These are phyloP conservation scores for Themeda triandra DNA, from an alignment of 176 grass and related monocot species.

Conservation along the genomic window DNA sequence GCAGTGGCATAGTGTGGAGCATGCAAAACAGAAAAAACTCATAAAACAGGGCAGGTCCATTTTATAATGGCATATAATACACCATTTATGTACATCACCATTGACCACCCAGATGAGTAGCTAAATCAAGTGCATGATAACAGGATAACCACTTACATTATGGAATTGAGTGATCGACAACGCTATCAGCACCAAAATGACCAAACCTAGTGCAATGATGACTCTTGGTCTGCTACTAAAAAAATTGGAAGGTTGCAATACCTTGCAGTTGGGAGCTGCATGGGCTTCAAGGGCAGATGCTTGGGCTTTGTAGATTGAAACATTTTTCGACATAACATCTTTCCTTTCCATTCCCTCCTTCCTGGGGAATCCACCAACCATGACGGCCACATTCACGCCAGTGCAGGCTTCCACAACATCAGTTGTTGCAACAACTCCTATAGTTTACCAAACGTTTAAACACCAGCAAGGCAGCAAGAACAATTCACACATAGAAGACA, in stretches of 20 bases:
- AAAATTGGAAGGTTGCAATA: constrained; percentile 6
- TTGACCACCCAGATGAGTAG: background rate
- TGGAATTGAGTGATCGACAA: background rate
- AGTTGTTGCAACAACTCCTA: constrained; percentile 96
- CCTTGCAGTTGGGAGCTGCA: constrained; percentile 94
- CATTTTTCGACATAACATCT: constrained; percentile 98
- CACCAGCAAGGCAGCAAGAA: background rate
- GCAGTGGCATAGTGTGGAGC: background rate
- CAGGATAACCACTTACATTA: background rate
- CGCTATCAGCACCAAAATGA: background rate
- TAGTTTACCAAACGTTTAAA: constrained; percentile 29
- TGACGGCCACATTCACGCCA: constrained; percentile 89
- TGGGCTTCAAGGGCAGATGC: constrained; percentile 85
- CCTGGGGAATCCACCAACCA: constrained; percentile 98
- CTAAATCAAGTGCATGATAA: background rate
- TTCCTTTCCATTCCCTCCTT: constrained; percentile 99
- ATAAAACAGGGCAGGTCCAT: background rate
- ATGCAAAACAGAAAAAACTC: background rate
- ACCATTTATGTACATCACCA: background rate
- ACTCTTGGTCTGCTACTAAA: background rate
- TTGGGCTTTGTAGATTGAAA: constrained; percentile 98
- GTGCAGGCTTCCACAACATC: constrained; percentile 92
- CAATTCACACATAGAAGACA: background rate
- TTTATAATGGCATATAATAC: background rate
- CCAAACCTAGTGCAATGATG: background rate